Conservation (phyloP, 2,329 filamentous ascomycete genomes). For the Penicillium glabrum region DNA sequence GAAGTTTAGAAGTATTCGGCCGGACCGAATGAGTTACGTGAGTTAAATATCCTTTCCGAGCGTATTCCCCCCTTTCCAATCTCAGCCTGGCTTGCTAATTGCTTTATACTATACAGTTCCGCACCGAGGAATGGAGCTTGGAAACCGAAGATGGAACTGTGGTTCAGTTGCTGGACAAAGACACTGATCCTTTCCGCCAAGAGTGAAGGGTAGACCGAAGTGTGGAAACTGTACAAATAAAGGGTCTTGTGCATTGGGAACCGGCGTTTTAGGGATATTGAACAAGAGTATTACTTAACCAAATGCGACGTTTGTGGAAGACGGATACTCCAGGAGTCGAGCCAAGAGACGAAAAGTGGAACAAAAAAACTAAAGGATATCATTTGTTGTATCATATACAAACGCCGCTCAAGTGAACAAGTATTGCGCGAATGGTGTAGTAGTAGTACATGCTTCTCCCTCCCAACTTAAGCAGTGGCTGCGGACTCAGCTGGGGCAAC, state of each 20-base stretch:
- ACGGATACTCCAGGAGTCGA: background rate
- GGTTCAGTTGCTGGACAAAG: slow-evolving; percentile 73
- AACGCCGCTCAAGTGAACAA: slow-evolving; percentile 38
- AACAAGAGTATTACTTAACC: background rate
- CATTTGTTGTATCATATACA: slow-evolving; percentile 42
- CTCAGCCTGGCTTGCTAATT: slow-evolving; percentile 1
- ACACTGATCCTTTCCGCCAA: slow-evolving; percentile 66
- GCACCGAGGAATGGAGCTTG: slow-evolving; percentile 88
- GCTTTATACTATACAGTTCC: slow-evolving; percentile 57
- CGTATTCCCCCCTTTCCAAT: background rate
- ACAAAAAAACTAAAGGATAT: slow-evolving; percentile 32
- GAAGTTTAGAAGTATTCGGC: slow-evolving; percentile 75
- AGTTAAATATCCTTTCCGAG: slow-evolving; percentile 29
- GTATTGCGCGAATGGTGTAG: slow-evolving; percentile 33
- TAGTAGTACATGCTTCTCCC: slow-evolving; percentile 37
- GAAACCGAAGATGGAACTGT: slow-evolving; percentile 64
- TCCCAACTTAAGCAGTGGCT: slow-evolving; percentile 12
- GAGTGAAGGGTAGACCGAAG: slow-evolving; percentile 34
- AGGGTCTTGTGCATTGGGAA: slow-evolving; percentile 19
- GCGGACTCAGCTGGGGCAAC: slow-evolving; percentile 36
- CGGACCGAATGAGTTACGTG: slow-evolving; percentile 60
- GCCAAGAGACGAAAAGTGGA: background rate
- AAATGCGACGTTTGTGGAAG: background rate
- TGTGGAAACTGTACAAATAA: slow-evolving; percentile 31
- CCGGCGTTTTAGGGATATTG: slow-evolving; percentile 18